Evolutionary conservation across 1,139 yeast genomes (phyloP).

Genomic region (Yamadazyma oceani): DNA sequence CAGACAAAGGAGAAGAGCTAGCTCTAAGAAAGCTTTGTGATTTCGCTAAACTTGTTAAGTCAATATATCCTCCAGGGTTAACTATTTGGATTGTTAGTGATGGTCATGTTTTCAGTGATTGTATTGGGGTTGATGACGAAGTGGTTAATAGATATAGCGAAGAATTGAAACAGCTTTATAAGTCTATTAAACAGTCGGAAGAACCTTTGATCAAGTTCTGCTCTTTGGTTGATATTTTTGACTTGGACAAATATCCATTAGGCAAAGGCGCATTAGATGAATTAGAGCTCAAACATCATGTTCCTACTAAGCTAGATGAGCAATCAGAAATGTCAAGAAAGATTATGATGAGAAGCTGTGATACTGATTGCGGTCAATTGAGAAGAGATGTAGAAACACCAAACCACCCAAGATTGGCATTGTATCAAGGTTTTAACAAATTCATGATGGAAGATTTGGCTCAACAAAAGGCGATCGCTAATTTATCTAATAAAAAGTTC

Average conservation of each 20-base stretch:
- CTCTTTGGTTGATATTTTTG: conserved; percentile 39
- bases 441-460: conserved; percentile 61
- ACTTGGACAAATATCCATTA: conserved; percentile 20
- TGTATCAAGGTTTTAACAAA: conserved; percentile 57
- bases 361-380: conserved; percentile 39
- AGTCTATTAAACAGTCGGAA: conserved; percentile 24
- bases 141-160: conserved; percentile 49
- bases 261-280: conserved; percentile 20
- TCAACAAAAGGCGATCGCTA: conserved; percentile 36
- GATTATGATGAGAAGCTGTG: conserved; percentile 38
- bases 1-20: conserved; percentile 49
- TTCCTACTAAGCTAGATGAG: conserved; percentile 34
- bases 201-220: conserved; percentile 31
- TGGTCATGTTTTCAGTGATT: conserved; percentile 67
- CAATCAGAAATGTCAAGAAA: conserved; percentile 41
- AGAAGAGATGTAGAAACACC: conserved; percentile 35
- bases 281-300: conserved; percentile 29
- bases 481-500: conserved; percentile 45
- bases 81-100: conserved; percentile 59
- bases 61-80: conserved; percentile 55
- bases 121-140: conserved; percentile 54
- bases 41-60: conserved; percentile 32
- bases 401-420: conserved; percentile 50
- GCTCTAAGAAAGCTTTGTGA: conserved; percentile 34
- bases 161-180: conserved; percentile 42